A percentile compares a stretch with the other conserved stretches of the same genome.
Evolutionary conservation across 305 asterid species (phyloP).

Genomic region (Fraxinus angustifolia): DNA sequence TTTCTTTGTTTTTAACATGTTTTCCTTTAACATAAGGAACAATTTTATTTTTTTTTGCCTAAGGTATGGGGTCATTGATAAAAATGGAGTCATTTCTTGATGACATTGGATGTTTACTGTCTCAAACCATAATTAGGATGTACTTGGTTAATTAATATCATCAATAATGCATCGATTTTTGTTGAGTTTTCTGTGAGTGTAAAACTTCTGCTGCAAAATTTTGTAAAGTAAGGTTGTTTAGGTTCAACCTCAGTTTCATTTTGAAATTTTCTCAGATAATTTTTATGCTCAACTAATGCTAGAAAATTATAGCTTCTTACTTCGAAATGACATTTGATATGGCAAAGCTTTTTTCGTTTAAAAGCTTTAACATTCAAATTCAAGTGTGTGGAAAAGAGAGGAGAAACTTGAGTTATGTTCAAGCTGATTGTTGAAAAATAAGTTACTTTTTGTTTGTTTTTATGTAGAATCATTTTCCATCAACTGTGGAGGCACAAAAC

Average conservation of each 20-base stretch:
- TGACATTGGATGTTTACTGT: background rate
- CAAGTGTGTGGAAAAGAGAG: background rate
- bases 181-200: background rate
- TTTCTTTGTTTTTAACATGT: background rate
- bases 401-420: background rate
- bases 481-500: constrained; percentile 46
- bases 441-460: background rate
- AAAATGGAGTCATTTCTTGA: background rate
- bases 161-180: background rate
- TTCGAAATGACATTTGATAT: background rate
- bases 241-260: background rate
- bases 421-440: background rate
- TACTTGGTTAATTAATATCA: background rate
- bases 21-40: background rate
- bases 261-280: background rate
- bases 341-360: background rate
- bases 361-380: background rate
- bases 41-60: background rate
- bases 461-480: constrained; percentile 48
- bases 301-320: background rate
- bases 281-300: background rate
- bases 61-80: background rate
- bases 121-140: background rate
- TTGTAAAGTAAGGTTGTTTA: background rate
- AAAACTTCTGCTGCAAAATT: background rate